A percentile compares a stretch with the other conserved stretches of the same genome.
phyloP scores from a whole-genome alignment of 306 rosid genomes.

The Dryas drummondii region DNA sequence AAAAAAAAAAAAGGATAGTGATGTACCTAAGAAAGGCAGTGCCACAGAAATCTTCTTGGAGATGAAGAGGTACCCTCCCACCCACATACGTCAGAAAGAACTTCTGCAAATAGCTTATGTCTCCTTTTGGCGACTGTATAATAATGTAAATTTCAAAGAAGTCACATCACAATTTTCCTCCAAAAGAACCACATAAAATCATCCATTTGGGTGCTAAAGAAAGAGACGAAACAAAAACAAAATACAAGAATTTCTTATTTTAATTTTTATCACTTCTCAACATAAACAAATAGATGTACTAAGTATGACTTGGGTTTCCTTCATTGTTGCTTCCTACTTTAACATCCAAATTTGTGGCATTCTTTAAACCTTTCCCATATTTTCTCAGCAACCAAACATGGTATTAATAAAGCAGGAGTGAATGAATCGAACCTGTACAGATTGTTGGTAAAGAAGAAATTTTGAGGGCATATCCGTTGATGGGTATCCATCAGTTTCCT shows the following conservation, averaged over 20 bases:
- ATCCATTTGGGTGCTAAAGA: background rate
- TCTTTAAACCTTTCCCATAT: background rate
- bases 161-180: constrained; percentile 23
- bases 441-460: constrained; percentile 77
- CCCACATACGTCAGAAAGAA: constrained; percentile 89
- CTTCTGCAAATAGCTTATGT: constrained; percentile 83
- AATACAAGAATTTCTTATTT: background rate
- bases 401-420: background rate
- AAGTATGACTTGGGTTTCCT: background rate
- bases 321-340: background rate
- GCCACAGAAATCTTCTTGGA: constrained; percentile 94
- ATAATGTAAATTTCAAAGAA: constrained; percentile 23
- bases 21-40: constrained; percentile 80
- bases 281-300: background rate
- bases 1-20: background rate
- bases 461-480: constrained; percentile 67
- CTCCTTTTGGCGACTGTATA: constrained; percentile 89
- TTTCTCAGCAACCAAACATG: constrained; percentile 16
- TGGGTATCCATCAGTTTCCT: constrained; percentile 28
- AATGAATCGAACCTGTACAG: constrained; percentile 68
- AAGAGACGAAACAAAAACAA: background rate
- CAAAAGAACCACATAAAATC: constrained; percentile 1
- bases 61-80: constrained; percentile 82
- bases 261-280: background rate
- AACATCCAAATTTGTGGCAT: background rate